Evolutionary conservation across 352 stramenopile species (phyloP), one percentile per base, ranked within the genome.

Genomic region (Blastocystis sp.): DNA sequence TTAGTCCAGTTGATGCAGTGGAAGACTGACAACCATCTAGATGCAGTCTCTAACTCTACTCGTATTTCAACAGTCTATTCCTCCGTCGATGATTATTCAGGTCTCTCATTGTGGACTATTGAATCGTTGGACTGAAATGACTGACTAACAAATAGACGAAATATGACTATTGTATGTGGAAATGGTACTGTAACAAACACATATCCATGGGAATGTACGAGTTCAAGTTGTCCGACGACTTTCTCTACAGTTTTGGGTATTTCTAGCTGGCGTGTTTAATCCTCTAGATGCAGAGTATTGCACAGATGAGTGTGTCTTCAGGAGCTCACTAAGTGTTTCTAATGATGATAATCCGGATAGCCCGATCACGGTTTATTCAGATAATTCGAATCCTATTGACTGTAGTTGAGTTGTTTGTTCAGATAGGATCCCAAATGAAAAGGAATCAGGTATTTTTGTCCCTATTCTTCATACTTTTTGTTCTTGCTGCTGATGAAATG

Each of bases 371-470:
- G 56, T 62, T 5, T 62, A 33, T 62, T 62, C 56, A 2, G 56
- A 62, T 33, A 33, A 62, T 5, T 62, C 56, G 56, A 62, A 62
- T 62, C 13, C 19, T 62, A 33, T 62, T 33, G 27, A 62, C 27
- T 62, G 56, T 62, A 62, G 56, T 62, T 62, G 56, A 62, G 27
- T n/a, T 62, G 56, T 62, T 62, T 62, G 56, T 62, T 62, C 56
- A 62, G 19, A 33, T 33, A 48, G 3, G 40, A 48, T 48, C 40
- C 40, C 9, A 9, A 48, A 48, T 48, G 40, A 48, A 62, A 33
- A 62, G 19, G 56, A 62, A 62, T 62, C 19, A n/a, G 3, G 3
- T 62, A 62, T 62, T 33, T 62, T 5, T 33, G 56, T 33, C 15
- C 6, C 56, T 62, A 33, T 7, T 62, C 56, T 62, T 62, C 13